Base-by-base conservation (phyloP, 306 rosid genomes). In the Carpinus viminea region DNA sequence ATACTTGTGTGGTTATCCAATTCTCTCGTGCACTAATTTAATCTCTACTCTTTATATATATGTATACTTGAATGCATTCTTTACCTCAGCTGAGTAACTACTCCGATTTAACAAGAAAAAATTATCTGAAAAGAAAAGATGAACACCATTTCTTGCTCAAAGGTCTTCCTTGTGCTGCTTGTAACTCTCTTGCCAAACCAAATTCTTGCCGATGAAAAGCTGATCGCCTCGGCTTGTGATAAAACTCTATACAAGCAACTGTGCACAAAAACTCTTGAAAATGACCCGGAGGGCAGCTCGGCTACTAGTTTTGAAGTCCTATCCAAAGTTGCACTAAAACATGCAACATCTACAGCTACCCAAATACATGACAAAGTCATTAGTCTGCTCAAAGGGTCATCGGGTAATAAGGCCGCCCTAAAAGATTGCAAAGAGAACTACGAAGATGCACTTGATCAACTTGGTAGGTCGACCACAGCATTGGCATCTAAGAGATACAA, bases 361-460 rank as follows among this genome's bases (percentile, higher is more conserved):
- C 4, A 17, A 15, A 0, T 74, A 28, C 51, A 45, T 15, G 11
- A 43, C 61, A 1, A 55, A 7, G 10, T 75, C 16, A 28, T 17
- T 2, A 55, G 2, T 10, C 31, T 8, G 11, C 74, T 6, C 24
- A 28, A 15, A 9, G 36, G 15, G 10, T 2, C 36, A 59, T 2
- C 12, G 31, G 12, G 20, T 36, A 13, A 57, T 1, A 10, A 59
- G 16, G 2, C 4, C 2, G 13, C 34, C 5, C 28, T 68, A 15
- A 8, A 3, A 1, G 83, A 80, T 17, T 80, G 83, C 65, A 1
- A 20, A 3, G 71, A 68, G 53, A 74, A 74, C 36, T 80, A 54
- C 26, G 28, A 31, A 6, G 43, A 50, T 12, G 75, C 79, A 15
- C 45, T 18, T 61, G 62, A 68, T 65, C 71, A 74, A 10, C 55